Base-by-base conservation (phyloP, 1,284 basidiomycete species). In the Moniliella sp. region DNA sequence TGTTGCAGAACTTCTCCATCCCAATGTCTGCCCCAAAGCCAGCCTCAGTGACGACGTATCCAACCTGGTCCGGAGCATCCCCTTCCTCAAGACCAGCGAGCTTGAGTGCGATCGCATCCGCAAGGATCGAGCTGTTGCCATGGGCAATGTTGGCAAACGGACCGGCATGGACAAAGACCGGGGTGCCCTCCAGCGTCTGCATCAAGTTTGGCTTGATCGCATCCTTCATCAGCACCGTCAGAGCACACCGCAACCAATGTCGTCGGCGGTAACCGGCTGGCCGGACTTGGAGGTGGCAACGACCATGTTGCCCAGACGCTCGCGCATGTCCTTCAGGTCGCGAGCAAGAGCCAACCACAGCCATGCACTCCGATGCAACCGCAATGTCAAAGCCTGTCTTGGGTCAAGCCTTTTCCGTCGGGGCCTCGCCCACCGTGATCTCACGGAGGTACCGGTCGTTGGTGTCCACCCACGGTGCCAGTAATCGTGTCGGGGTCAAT, bases 91-190 rank as follows among this genome's bases (percentile, higher is more conserved):
- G 76, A 47, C 88, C 88, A 5, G 84, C 91, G 23, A 97, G 75
- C 66, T 97, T 97, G 51, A 97, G 71, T 25, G 88, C 88, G 35
- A 97, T 76, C 32, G 78, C 75, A 62, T 97, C 88, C 15, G 88
- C 88, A 30, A 97, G 72, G 62, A 97, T 93, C 28, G 86, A 94
- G 10, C 86, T 94, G 67, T 97, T 97, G 37, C 88, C 88, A 61
- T 97, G 88, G 2, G 88, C 88, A 54, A 97, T 97, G 69, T 97
- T 97, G 46, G 88, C 88, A 61, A 97, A 97, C 11, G 88, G 91
- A 34, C 88, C 88, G 5, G 88, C 88, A 63, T 97, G 88, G 4
- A 97, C 91, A 58, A 97, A 94, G 39, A 97, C 91, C 19, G 88
- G 88, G 1, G 88, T 97, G 31, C 88, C 88, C 65, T 97, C 82